Percentiles rank a stretch among this genome's conserved stretches.
phyloP scores from a whole-genome alignment of 306 rosid species.

The Vigna nakashimae region DNA sequence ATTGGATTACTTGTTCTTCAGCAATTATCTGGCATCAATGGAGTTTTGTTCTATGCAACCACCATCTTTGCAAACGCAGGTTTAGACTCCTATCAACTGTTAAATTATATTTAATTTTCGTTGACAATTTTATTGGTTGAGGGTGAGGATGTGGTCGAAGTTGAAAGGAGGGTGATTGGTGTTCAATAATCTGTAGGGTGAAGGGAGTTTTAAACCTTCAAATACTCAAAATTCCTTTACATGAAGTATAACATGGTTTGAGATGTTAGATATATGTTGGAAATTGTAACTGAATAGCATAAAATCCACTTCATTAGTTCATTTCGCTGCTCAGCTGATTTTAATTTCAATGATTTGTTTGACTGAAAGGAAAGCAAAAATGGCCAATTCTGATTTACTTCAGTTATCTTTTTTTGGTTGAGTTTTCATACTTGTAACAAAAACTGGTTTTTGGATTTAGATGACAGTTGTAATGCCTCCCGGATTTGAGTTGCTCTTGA shows the following conservation, averaged over 20 bases:
- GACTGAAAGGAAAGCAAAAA: background rate
- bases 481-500: conserved; percentile 32
- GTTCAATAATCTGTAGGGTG: background rate
- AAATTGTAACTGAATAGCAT: conserved; percentile 9
- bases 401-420: conserved; percentile 18
- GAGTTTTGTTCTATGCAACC: conserved; percentile 83
- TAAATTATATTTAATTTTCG: background rate
- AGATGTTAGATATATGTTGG: conserved; percentile 16
- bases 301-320: conserved; percentile 6
- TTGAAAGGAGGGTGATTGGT: conserved; percentile 13
- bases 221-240: conserved; percentile 2
- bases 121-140: background rate
- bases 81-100: conserved; percentile 41
- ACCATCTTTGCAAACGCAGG: conserved; percentile 84
- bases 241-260: conserved; percentile 25
- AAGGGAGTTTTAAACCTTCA: conserved; percentile 23
- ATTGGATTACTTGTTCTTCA: conserved; percentile 80
- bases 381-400: background rate
- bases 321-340: conserved; percentile 2
- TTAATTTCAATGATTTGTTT: background rate
- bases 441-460: conserved; percentile 27
- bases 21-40: conserved; percentile 86
- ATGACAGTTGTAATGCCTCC: conserved; percentile 13
- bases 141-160: background rate
- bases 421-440: conserved; percentile 31